A percentile compares a stretch with the other conserved stretches of the same genome.
Conservation (phyloP, 179 eudicot species). For the Spergularia azorica region DNA sequence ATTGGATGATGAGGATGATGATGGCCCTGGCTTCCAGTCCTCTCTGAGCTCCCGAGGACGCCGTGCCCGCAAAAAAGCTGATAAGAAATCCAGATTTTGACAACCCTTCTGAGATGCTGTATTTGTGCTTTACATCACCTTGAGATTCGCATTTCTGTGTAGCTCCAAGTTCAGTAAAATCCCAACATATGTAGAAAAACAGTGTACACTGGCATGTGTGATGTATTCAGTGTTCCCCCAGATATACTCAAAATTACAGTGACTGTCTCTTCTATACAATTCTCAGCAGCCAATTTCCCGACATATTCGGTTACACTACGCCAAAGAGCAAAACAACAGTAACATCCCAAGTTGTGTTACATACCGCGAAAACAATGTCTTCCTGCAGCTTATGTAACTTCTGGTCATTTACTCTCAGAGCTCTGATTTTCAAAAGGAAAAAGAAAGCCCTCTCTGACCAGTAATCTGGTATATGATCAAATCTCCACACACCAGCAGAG, state of each 20-base stretch:
- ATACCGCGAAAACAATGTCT: background rate
- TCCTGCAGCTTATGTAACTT: background rate
- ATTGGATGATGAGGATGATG: conserved; percentile 39
- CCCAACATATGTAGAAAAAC: background rate
- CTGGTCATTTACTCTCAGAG: background rate
- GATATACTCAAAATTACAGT: no score
- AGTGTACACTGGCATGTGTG: no score
- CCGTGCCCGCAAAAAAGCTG: conserved; percentile 46
- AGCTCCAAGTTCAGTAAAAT: background rate
- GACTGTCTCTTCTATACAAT: no score
- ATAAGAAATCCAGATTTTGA: conserved; percentile 33
- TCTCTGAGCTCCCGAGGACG: conserved; percentile 51
- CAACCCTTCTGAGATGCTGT: background rate
- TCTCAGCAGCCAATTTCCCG: no score
- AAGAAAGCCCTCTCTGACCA: no score
- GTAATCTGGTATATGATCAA: no score
- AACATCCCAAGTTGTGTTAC: background rate
- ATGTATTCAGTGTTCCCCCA: no score
- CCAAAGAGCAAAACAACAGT: no score
- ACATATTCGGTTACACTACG: no score
- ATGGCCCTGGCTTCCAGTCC: conserved; percentile 31
- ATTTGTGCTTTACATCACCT: background rate
- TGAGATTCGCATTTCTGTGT: background rate
- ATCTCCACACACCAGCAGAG: no score
- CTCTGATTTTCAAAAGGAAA: no score